A percentile compares a stretch with the other conserved stretches of the same genome.
These are phyloP conservation scores for Triticum dicoccoides DNA, from an alignment of 176 grass and related monocot genomes.

Conservation along the genomic window DNA sequence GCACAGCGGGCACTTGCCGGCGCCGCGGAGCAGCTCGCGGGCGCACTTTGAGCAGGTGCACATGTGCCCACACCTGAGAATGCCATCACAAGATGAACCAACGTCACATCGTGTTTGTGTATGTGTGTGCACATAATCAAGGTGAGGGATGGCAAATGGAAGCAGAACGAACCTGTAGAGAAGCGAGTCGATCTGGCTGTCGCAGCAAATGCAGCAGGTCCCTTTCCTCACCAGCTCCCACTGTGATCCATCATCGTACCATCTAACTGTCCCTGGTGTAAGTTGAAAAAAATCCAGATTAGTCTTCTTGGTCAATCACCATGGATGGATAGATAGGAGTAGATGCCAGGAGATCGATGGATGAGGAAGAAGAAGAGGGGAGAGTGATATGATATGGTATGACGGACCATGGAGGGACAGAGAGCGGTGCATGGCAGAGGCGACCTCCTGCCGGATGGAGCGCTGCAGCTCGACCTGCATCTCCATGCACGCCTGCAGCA, in stretches of 20 bases:
- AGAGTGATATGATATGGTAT: background rate
- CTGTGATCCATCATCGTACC: slow-evolving; percentile 34
- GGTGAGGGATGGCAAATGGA: background rate
- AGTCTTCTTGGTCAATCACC: background rate
- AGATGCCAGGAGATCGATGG: background rate
- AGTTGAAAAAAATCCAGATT: background rate
- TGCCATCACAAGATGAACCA: background rate
- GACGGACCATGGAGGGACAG: slow-evolving; percentile 31
- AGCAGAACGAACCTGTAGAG: slow-evolving; percentile 65
- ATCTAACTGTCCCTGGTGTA: slow-evolving; percentile 5
- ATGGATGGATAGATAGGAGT: background rate
- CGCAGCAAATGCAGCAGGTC: slow-evolving; percentile 83
- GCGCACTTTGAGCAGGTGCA: slow-evolving; percentile 88
- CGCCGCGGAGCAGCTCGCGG: slow-evolving; percentile 51
- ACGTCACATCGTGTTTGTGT: slow-evolving; percentile 3
- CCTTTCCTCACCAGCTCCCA: slow-evolving; percentile 84
- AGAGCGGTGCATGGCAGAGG: slow-evolving; percentile 69
- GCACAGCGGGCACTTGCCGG: slow-evolving; percentile 77
- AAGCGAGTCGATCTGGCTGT: slow-evolving; percentile 80
- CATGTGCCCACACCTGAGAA: slow-evolving; percentile 83
- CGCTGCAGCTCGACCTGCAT: slow-evolving; percentile 94
- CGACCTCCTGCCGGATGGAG: slow-evolving; percentile 77
- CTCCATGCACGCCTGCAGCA: slow-evolving; percentile 85
- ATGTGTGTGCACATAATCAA: background rate
- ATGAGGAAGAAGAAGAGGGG: background rate